These are phyloP conservation scores for Bremia lactucae DNA, from an alignment of 352 stramenopile genomes.

Conservation along the genomic window DNA sequence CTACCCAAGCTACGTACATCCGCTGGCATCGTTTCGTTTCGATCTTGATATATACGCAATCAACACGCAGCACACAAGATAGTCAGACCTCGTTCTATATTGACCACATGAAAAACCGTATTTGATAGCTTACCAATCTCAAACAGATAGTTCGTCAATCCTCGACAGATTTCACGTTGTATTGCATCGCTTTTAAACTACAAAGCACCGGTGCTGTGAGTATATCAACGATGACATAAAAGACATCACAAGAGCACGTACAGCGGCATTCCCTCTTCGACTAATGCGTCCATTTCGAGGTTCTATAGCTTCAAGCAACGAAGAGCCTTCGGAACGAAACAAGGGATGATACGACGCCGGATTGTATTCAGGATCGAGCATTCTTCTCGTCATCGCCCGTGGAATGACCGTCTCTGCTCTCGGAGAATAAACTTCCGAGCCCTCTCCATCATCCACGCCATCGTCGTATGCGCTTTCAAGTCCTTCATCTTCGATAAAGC, in stretches of 20 bases:
- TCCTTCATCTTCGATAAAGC: conserved; percentile 15
- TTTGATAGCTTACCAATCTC: conserved; percentile 22
- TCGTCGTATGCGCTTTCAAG: conserved; percentile 18
- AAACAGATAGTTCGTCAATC: conserved; percentile 36
- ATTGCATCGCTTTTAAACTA: conserved; percentile 16
- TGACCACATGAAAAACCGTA: neutral
- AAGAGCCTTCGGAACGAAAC: conserved; percentile 20
- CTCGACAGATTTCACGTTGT: conserved; percentile 22
- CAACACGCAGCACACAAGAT: neutral
- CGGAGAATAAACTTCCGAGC: conserved; percentile 12
- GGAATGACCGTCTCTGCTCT: conserved; percentile 16
- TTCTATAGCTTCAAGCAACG: conserved; percentile 44
- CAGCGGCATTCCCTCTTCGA: conserved; percentile 9
- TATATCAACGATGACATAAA: neutral
- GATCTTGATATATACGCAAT: conserved; percentile 19
- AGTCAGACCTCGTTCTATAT: neutral
- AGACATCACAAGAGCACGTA: conserved; percentile 8
- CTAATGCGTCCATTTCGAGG: conserved; percentile 15
- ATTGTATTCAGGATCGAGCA: conserved; percentile 14
- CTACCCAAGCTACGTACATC: conserved; percentile 39
- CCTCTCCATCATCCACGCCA: conserved; percentile 13
- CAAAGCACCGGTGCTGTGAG: neutral
- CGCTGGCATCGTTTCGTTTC: conserved; percentile 28
- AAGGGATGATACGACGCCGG: conserved; percentile 35
- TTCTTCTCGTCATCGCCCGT: conserved; percentile 12